A percentile compares a stretch with the other conserved stretches of the same genome.
Evolutionary conservation across 177 flowering plant genomes (phyloP).

Genomic region (Telopea speciosissima): DNA sequence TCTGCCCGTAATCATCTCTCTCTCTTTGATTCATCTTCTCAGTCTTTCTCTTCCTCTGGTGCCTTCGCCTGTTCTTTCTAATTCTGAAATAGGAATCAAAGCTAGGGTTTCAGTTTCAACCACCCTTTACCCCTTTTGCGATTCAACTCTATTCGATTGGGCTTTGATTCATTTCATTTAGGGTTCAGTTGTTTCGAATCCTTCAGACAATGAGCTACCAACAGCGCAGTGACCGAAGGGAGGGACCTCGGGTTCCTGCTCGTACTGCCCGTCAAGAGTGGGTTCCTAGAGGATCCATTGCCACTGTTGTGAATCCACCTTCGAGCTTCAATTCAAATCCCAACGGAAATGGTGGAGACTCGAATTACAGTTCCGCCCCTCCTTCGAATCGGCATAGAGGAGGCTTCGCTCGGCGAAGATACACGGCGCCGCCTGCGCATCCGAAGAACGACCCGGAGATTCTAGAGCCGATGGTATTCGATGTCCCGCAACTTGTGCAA

Average conservation of each 20-base stretch:
- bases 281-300: conserved; percentile 51
- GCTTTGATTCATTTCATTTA: too few relatives aligned
- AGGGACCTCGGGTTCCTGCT: conserved; percentile 26
- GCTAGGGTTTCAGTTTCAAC: too few relatives aligned
- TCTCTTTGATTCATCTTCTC: too few relatives aligned
- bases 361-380: conserved; percentile 5
- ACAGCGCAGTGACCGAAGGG: conserved; percentile 39
- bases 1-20: too few relatives aligned
- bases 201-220: conserved; percentile 47
- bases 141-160: too few relatives aligned
- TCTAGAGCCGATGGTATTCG: conserved; percentile 17
- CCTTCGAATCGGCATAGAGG: conserved; percentile 13
- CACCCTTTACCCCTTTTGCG: too few relatives aligned
- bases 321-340: conserved; percentile 3
- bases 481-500: conserved; percentile 79
- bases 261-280: conserved; percentile 46
- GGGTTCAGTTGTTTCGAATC: not conserved
- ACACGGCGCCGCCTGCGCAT: conserved; percentile 15
- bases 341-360: conserved; percentile 18
- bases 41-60: too few relatives aligned
- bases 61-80: too few relatives aligned
- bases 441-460: conserved; percentile 17
- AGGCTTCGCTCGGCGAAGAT: conserved; percentile 21
- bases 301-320: conserved; percentile 11
- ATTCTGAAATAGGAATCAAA: too few relatives aligned